phyloP scores from a whole-genome alignment of 352 stramenopile genomes.

The Globisporangium nunn region DNA sequence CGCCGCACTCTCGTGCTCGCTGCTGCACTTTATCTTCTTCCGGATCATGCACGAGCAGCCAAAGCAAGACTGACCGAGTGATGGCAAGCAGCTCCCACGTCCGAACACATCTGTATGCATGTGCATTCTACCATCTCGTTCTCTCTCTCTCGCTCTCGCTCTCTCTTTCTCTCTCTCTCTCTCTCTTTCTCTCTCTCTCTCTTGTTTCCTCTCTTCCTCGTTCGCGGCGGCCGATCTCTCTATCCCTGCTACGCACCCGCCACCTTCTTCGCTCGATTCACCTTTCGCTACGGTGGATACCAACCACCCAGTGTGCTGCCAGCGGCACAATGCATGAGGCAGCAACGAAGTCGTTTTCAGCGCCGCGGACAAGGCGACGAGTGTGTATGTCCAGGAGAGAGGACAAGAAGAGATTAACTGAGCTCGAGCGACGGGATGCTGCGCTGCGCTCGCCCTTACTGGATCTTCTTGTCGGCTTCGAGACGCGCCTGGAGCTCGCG shows the following conservation, averaged over 20 bases:
- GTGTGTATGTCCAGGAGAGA: neutral
- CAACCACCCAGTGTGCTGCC: neutral
- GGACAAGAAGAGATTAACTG: neutral
- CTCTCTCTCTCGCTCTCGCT: neutral
- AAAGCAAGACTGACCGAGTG: neutral
- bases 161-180: neutral
- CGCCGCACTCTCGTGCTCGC: constrained; percentile 27
- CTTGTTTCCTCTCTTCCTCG: neutral
- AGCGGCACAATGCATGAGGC: neutral
- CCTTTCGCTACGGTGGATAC: no score
- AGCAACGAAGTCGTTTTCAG: neutral
- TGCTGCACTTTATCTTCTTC: constrained; percentile 42
- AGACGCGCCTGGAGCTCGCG: constrained; percentile 68
- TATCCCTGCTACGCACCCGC: neutral
- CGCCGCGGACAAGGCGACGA: neutral
- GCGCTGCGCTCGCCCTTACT: constrained; percentile 18
- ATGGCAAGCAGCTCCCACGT: neutral
- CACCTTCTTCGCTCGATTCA: no score
- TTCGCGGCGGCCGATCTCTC: no score
- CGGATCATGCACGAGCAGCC: constrained; percentile 5
- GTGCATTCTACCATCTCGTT: neutral
- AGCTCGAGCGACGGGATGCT: neutral
- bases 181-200: neutral
- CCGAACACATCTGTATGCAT: neutral
- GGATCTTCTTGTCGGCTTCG: constrained; percentile 36